Conservation (phyloP, 768 basidiomycete species). For the Amanita pseudoporphyria region DNA sequence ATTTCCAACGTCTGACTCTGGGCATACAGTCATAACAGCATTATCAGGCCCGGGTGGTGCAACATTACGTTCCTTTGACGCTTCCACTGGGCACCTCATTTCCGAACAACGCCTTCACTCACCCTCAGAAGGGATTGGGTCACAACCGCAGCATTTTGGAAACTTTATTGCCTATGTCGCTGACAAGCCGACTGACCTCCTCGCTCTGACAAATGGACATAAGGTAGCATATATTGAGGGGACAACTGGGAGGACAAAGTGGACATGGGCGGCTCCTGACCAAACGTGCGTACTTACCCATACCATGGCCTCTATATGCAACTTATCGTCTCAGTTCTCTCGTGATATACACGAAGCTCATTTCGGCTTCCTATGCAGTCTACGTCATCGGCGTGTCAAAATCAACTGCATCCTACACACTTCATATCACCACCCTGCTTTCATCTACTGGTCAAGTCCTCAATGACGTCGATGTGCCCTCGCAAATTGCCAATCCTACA, state of each 20-base stretch:
- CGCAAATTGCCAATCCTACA: constrained; percentile 28
- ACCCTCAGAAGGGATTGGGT: constrained; percentile 29
- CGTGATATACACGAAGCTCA: constrained; percentile 53
- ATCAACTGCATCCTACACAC: constrained; percentile 43
- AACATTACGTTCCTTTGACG: constrained; percentile 59
- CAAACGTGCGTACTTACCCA: constrained; percentile 40
- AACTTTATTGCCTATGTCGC: constrained; percentile 34
- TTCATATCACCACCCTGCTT: constrained; percentile 59
- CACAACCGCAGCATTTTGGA: constrained; percentile 48
- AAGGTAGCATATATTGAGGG: constrained; percentile 42
- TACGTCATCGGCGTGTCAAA: constrained; percentile 49
- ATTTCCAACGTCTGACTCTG: background rate
- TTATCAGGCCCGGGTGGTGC: constrained; percentile 72
- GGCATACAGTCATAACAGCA: constrained; percentile 46
- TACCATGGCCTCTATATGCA: background rate
- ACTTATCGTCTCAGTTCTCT: constrained; percentile 36
- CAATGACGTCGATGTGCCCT: constrained; percentile 41
- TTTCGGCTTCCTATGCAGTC: constrained; percentile 40
- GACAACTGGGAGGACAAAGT: constrained; percentile 42
- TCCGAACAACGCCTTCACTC: constrained; percentile 57
- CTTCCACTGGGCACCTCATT: constrained; percentile 49
- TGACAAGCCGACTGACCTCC: constrained; percentile 20
- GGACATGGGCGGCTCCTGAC: constrained; percentile 69
- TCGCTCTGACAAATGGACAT: constrained; percentile 53
- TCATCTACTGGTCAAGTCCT: constrained; percentile 43